Evolutionary conservation across 192 early-diverging fungal species (phyloP).

Genomic region (Phlyctochytrium planicorne): DNA sequence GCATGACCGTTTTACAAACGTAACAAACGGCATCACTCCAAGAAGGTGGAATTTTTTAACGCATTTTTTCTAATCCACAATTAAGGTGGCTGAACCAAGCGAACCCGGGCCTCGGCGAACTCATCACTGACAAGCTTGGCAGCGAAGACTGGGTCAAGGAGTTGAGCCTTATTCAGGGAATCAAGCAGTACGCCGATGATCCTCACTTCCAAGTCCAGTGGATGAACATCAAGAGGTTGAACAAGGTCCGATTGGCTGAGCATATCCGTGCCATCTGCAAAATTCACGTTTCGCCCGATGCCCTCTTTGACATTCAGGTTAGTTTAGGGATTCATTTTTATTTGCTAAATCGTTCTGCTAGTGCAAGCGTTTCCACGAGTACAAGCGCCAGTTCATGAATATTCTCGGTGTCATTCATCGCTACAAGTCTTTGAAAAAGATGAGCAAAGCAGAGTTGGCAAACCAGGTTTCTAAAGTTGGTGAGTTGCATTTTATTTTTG

Average conservation of each 20-base stretch:
- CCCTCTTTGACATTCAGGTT: conserved; percentile 92
- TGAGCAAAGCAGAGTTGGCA: conserved; percentile 66
- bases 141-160: conserved; percentile 70
- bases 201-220: conserved; percentile 75
- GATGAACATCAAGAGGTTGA: conserved; percentile 86
- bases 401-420: conserved; percentile 94
- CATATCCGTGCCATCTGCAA: conserved; percentile 72
- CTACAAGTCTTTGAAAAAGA: conserved; percentile 80
- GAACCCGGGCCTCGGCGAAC: conserved; percentile 79
- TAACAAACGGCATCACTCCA: conserved; percentile 97
- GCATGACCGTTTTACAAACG: conserved; percentile 87
- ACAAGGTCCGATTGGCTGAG: conserved; percentile 86
- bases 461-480: conserved; percentile 75
- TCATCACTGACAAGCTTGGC: conserved; percentile 82
- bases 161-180: conserved; percentile 55
- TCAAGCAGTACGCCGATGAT: conserved; percentile 68
- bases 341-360: conserved; percentile 35
- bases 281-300: conserved; percentile 77
- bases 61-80: conserved; percentile 13
- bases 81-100: conserved; percentile 94
- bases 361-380: conserved; percentile 99
- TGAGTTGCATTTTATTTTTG: conserved; percentile 12
- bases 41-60: conserved; percentile 45
- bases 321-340: conserved; percentile 13
- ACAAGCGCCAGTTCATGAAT: conserved; percentile 99